A percentile compares a stretch with the other conserved stretches of the same genome.
These are phyloP conservation scores for Hemileccinum rubropunctum DNA, from an alignment of 768 basidiomycete species.

Conservation along the genomic window DNA sequence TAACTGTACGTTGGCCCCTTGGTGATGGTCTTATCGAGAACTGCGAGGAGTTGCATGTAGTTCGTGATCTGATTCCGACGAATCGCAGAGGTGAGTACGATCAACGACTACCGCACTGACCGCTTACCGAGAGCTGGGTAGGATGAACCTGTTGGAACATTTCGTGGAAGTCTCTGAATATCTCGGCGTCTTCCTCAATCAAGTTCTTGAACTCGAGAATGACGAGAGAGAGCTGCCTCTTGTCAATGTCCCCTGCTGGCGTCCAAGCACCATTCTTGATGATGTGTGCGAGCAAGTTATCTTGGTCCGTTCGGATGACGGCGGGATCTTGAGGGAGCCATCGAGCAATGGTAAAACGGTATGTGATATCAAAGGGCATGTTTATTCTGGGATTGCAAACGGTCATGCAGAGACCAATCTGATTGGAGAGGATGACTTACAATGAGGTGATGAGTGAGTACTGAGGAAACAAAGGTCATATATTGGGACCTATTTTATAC, in stretches of 20 bases:
- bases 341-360: conserved; percentile 22
- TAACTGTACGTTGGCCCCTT: conserved; percentile 15
- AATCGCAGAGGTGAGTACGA: not conserved
- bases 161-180: conserved; percentile 23
- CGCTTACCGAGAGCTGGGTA: conserved; percentile 10
- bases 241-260: conserved; percentile 5
- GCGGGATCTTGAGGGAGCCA: conserved; percentile 19
- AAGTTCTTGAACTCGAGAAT: conserved; percentile 22
- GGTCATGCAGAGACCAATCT: not conserved
- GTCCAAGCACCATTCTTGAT: conserved; percentile 14
- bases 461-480: not conserved
- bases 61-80: conserved; percentile 1
- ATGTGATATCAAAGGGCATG: conserved; percentile 15
- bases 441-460: not conserved
- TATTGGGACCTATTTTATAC: conserved; percentile 2
- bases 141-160: conserved; percentile 21
- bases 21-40: conserved; percentile 15
- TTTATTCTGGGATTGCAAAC: not conserved
- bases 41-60: conserved; percentile 27
- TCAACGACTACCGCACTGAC: not conserved
- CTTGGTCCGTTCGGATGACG: conserved; percentile 8
- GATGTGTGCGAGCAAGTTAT: conserved; percentile 29
- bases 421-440: conserved; percentile 1
- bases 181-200: conserved; percentile 20
- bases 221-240: conserved; percentile 8